These are phyloP conservation scores for Leptographium radiaticola DNA, from an alignment of 2,329 filamentous ascomycete species.

Conservation along the genomic window DNA sequence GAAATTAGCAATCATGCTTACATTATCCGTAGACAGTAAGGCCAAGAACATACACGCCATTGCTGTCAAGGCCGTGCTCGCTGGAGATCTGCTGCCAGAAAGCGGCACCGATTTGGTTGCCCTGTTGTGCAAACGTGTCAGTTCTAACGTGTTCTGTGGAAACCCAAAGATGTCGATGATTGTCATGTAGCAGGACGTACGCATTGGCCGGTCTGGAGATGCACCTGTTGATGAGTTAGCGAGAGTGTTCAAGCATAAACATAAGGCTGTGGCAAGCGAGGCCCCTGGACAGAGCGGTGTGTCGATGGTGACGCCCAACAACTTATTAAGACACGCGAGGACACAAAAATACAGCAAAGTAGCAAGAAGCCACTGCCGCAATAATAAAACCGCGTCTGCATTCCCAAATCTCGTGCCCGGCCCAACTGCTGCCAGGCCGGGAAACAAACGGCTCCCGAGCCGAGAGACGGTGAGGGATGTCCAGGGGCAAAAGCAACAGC, in stretches of 20 bases:
- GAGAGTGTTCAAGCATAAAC: neutral
- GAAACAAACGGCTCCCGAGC: neutral
- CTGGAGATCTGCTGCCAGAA: constrained; percentile 91
- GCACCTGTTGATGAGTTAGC: constrained; percentile 54
- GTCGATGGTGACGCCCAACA: too few species aligned
- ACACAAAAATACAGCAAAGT: neutral
- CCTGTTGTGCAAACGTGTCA: constrained; percentile 43
- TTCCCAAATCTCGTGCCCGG: neutral
- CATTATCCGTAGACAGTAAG: neutral
- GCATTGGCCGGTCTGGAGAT: constrained; percentile 99
- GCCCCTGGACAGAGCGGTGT: too few species aligned
- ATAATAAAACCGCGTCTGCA: neutral
- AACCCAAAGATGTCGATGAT: neutral
- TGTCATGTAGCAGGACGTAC: constrained; percentile 39
- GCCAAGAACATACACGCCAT: constrained; percentile 64
- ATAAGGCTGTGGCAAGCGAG: neutral
- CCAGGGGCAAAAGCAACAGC: neutral
- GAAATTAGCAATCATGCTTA: neutral
- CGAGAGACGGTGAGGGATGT: neutral
- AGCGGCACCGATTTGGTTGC: constrained; percentile 99
- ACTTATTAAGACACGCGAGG: too few species aligned
- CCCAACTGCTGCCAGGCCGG: neutral
- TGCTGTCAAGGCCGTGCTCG: constrained; percentile 94
- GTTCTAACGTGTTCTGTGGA: neutral
- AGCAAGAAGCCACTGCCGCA: neutral